Evolutionary conservation across 2,329 filamentous ascomycete species (phyloP).

Genomic region (Colletotrichum tabaci): DNA sequence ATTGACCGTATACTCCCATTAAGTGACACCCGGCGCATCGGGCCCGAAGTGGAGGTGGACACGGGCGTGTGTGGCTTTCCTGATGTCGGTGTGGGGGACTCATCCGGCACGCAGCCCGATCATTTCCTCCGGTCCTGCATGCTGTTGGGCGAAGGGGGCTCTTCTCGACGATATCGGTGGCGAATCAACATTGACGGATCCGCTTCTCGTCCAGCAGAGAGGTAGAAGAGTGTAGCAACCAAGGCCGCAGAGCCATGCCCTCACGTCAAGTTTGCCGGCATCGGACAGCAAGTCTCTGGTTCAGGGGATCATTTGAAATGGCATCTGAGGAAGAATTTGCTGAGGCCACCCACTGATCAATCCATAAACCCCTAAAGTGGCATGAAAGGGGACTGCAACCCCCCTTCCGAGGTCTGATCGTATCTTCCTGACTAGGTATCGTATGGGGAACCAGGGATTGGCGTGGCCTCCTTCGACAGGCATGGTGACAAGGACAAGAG

Average conservation of each 20-base stretch:
- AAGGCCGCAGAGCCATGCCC: not conserved
- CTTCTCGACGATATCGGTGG: not conserved
- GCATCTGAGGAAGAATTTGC: no score
- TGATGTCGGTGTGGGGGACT: constrained; percentile 1
- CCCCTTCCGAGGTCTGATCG: not conserved
- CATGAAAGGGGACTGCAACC: not conserved
- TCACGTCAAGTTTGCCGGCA: not conserved
- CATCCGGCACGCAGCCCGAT: constrained; percentile 1
- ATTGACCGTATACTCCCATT: not conserved
- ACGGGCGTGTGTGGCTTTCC: not conserved
- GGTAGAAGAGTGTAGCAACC: not conserved
- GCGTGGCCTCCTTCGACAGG: not conserved
- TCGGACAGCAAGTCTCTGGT: not conserved
- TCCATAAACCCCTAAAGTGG: not conserved
- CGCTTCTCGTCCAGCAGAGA: not conserved
- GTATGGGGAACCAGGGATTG: constrained; percentile 8
- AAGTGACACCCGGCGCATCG: constrained; percentile 1
- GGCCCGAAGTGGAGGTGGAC: constrained; percentile 11
- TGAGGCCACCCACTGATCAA: not conserved
- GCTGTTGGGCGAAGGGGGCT: not conserved
- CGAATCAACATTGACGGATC: not conserved
- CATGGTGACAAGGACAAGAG: not conserved
- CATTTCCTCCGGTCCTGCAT: not conserved
- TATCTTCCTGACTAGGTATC: not conserved
- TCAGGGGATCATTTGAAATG: not conserved